A percentile compares a stretch with the other conserved stretches of the same genome.
These are phyloP conservation scores for Nannochloropsis salina DNA, from an alignment of 108 stramenopile species.

Conservation along the genomic window DNA sequence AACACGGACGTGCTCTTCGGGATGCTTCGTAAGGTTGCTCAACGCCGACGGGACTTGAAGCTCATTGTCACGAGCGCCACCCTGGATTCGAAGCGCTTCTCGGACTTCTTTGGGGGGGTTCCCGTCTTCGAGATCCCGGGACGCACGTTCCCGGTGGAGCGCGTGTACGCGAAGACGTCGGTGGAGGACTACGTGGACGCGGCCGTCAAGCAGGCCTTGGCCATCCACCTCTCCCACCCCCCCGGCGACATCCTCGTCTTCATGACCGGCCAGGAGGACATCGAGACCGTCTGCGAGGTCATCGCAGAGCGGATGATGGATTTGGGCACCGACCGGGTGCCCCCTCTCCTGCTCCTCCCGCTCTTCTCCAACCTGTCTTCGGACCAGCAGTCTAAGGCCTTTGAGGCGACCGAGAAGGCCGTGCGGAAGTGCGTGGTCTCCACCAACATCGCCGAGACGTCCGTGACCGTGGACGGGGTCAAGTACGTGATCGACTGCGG, in stretches of 20 bases:
- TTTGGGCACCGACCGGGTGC: conserved; percentile 66
- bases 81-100: conserved; percentile 86
- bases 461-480: conserved; percentile 95
- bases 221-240: conserved; percentile 91
- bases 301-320: conserved; percentile 78
- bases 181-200: conserved; percentile 97
- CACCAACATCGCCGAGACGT: conserved; percentile 98
- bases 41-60: conserved; percentile 84
- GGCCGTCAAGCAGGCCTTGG: conserved; percentile 91
- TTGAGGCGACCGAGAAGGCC: conserved; percentile 83
- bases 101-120: conserved; percentile 85
- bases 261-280: conserved; percentile 99
- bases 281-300: conserved; percentile 84
- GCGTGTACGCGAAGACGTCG: conserved; percentile 63
- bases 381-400: conserved; percentile 95
- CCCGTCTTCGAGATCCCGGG: conserved; percentile 91
- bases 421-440: conserved; percentile 93
- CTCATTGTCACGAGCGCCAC: conserved; percentile 97
- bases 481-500: conserved; percentile 88
- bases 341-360: conserved; percentile 89
- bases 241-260: conserved; percentile 97
- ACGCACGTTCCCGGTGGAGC: conserved; percentile 87
- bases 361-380: conserved; percentile 98
- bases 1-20: conserved; percentile 98
- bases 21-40: conserved; percentile 73